Percentiles rank a stretch among this genome's conserved stretches.
These are phyloP conservation scores for Candida tibetensis DNA, from an alignment of 805 yeast species.

Conservation along the genomic window DNA sequence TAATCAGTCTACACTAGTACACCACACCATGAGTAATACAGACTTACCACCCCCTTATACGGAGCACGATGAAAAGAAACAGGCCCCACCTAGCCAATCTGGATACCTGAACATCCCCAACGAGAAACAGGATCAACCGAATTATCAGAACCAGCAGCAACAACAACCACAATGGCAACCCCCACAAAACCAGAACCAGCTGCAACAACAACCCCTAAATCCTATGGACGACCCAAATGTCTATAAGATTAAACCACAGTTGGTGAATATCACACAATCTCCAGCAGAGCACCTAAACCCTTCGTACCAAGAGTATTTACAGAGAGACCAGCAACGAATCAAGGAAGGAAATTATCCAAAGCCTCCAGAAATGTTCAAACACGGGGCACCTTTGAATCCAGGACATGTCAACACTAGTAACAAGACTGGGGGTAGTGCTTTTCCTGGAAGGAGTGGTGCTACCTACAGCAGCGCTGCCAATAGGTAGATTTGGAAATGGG, in stretches of 20 bases:
- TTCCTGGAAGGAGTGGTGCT: constrained; percentile 39
- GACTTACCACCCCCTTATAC: constrained; percentile 7
- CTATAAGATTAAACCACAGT: constrained; percentile 29
- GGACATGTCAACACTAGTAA: constrained; percentile 20
- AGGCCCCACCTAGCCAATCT: neutral
- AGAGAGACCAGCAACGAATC: constrained; percentile 30
- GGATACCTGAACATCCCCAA: neutral
- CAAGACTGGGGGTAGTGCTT: constrained; percentile 28
- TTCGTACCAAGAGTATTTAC: constrained; percentile 32
- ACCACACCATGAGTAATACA: neutral
- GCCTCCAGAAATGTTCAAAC: constrained; percentile 22
- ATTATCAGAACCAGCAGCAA: neutral
- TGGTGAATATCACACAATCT: constrained; percentile 37
- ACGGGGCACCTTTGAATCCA: constrained; percentile 34
- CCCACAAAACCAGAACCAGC: constrained; percentile 1
- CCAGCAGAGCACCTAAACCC: constrained; percentile 37
- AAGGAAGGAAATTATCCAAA: constrained; percentile 33
- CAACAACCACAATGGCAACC: neutral
- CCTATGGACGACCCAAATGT: constrained; percentile 20
- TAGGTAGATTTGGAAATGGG: constrained; percentile 12
- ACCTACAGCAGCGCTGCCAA: constrained; percentile 38
- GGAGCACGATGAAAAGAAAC: neutral
- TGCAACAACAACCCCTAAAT: constrained; percentile 1
- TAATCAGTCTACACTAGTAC: too few species aligned
- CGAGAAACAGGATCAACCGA: neutral